A percentile compares a stretch with the other conserved stretches of the same genome.
Conservation (phyloP, 129 eudicot species). For the Pulicaria dysenterica region DNA sequence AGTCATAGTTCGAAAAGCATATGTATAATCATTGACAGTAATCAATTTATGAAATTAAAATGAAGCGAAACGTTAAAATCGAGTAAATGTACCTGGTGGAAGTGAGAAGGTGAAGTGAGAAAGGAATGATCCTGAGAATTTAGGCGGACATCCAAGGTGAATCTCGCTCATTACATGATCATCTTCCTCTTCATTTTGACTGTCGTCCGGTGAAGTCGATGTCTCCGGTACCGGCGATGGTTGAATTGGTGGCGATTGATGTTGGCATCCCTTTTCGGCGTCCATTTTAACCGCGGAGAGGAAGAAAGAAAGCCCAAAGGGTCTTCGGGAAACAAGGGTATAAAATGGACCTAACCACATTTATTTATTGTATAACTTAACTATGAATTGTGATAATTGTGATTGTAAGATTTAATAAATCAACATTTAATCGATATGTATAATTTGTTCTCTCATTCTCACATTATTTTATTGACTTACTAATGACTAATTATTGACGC, state of each 20-base stretch:
- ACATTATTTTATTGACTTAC: no score
- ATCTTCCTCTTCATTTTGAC: constrained; percentile 26
- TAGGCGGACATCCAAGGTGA: constrained; percentile 87
- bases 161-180: constrained; percentile 91
- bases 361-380: no score
- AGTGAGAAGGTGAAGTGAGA: constrained; percentile 70
- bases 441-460: no score
- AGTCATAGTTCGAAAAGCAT: no score
- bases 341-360: no score
- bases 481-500: no score
- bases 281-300: constrained; percentile 25
- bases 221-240: constrained; percentile 21
- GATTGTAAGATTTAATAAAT: no score
- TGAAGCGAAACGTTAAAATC: not conserved
- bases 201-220: constrained; percentile 7
- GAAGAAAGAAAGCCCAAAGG: not conserved
- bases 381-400: no score
- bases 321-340: no score
- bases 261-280: constrained; percentile 16
- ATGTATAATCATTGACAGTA: not conserved
- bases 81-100: constrained; percentile 41
- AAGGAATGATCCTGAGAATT: constrained; percentile 50
- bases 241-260: not conserved
- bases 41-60: not conserved
- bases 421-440: no score